Conservation (phyloP, 1,139 yeast genomes). For the Wickerhamomyces sp. region DNA sequence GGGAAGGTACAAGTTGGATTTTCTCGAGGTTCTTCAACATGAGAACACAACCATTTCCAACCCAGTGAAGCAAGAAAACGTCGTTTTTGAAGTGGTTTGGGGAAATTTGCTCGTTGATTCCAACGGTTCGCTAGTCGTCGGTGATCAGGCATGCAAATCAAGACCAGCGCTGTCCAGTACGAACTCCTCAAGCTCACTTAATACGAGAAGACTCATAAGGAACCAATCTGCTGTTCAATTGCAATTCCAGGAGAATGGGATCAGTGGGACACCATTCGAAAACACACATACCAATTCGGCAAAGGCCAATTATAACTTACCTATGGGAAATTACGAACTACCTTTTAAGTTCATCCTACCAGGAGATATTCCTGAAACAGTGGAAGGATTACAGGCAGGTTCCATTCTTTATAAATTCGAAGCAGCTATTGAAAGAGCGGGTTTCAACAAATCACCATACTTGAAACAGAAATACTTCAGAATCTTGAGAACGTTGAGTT, state of each 20-base stretch:
- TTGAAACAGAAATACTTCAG: constrained; percentile 36
- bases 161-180: neutral
- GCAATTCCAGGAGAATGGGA: constrained; percentile 23
- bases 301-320: constrained; percentile 38
- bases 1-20: constrained; percentile 54
- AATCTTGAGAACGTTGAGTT: constrained; percentile 49
- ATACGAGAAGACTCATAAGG: constrained; percentile 17
- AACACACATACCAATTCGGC: constrained; percentile 20
- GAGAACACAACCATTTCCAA: constrained; percentile 33
- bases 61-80: constrained; percentile 45
- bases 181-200: constrained; percentile 5
- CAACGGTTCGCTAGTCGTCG: constrained; percentile 33
- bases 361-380: constrained; percentile 56
- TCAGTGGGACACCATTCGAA: constrained; percentile 34
- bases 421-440: constrained; percentile 49
- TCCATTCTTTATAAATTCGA: constrained; percentile 51
- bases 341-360: constrained; percentile 59
- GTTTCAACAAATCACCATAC: constrained; percentile 22
- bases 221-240: constrained; percentile 21
- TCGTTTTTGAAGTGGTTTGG: constrained; percentile 54
- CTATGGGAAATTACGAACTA: constrained; percentile 61
- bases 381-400: constrained; percentile 60
- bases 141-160: neutral
- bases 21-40: constrained; percentile 37
- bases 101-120: constrained; percentile 46